Evolutionary conservation across 306 rosid species (phyloP).

Genomic region (Sesbania bispinosa): DNA sequence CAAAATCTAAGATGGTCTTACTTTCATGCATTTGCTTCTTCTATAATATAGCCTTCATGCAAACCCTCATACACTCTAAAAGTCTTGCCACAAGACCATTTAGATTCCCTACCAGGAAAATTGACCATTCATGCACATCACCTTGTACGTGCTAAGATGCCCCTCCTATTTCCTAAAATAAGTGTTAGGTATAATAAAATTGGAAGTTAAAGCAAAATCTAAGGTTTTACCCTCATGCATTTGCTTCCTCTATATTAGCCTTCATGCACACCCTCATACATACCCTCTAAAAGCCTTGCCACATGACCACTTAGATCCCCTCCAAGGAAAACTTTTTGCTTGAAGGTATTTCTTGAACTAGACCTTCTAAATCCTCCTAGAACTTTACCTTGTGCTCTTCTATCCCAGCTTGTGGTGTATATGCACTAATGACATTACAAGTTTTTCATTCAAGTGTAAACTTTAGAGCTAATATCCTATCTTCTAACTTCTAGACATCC

Average conservation of each 20-base stretch:
- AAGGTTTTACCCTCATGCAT: neutral
- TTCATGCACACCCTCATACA: neutral
- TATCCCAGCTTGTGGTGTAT: neutral
- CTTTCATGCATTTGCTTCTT: neutral
- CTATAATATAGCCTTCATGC: neutral
- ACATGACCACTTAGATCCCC: neutral
- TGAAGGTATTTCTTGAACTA: neutral
- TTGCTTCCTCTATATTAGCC: neutral
- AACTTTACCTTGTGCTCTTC: neutral
- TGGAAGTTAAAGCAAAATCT: neutral
- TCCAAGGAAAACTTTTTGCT: neutral
- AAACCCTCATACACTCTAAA: neutral
- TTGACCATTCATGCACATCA: too few species aligned
- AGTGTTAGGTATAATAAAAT: neutral
- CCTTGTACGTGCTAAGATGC: neutral
- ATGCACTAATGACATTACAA: neutral
- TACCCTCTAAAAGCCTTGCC: neutral
- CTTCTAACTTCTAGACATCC: neutral
- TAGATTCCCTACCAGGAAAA: neutral
- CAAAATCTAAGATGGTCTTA: neutral
- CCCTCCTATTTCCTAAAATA: neutral
- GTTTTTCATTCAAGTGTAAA: neutral
- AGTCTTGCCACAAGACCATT: neutral
- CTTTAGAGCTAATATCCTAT: neutral
- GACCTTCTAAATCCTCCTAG: neutral